Evolutionary conservation across 2,329 filamentous ascomycete genomes (phyloP), one percentile per base, ranked within the genome.

Genomic region (Fusarium sambucinum): DNA sequence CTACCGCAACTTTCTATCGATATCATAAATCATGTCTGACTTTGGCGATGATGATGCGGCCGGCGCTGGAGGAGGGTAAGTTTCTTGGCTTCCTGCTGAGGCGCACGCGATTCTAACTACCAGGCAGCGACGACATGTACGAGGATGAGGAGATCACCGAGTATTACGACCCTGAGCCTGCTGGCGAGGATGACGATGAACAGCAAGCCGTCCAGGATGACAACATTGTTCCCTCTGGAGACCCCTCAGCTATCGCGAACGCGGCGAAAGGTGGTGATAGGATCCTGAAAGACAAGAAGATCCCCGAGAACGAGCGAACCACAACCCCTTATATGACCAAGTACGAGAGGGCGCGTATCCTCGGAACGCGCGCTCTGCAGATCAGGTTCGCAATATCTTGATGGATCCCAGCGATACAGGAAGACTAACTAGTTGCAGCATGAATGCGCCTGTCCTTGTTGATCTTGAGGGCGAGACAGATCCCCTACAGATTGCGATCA

Each of bases 271-370:
- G 80, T 57, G 83, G 79, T 72, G 85, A 87, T 54, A 87, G 86
- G 76, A 83, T 84, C 48, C 82, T 85, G 75, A 89, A 89, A 77
- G 87, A 94, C 81, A 97, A 96, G 87, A 96, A 93, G 82, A 95
- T 99, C 50, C 87, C 94, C 58, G 92, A 93, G 72, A 92, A 94
- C 71, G 88, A 97, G 81, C 89, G 96, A 74, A 92, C 89, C 25
- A 99, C 96, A 11, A 99, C 96, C 29, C 96, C 95, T 4, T 99
- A 97, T 83, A 97, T 99, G 95, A 99, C 96, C 72, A 99, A 99
- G 84, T 99, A 99, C 82, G 96, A 99, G 85, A 89, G 90, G 74
- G 96, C 96, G 68, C 90, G 96, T 77, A 95, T 99, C 62, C 83
- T 99, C 69, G 96, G 96, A 47, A 98, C 96, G 40, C 87, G 96